Evolutionary conservation across 768 basidiomycete genomes (phyloP), one percentile per base, ranked within the genome.

Genomic region (Termitomyces sp.): DNA sequence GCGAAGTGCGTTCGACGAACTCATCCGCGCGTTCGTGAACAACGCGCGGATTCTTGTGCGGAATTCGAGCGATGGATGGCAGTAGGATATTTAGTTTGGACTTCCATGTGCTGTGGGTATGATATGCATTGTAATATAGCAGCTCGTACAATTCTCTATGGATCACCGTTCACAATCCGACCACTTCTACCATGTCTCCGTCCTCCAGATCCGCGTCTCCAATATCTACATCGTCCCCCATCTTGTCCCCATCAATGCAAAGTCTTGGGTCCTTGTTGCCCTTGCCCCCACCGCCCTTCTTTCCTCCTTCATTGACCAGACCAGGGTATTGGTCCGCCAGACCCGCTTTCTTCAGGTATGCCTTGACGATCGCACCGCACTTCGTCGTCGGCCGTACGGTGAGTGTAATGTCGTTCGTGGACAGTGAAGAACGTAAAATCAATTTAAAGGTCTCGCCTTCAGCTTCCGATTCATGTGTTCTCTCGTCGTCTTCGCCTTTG

Each of bases 1-100:
- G 67, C 82, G 84, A 28, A 81, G 77, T 62, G 86, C 86, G 6
- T 98, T 95, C 69, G 93, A 98, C 69, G 92, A 97, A 69, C 83
- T 97, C 59, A 86, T 99, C 47, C 86, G 91, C 50, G 92, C 91
- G 14, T 91, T 97, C 63, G 86, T 99, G 52, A 97, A 98, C 68
- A 95, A 97, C 63, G 86, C 92, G 4, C 81, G 97, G 61, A 94
- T 97, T 73, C 72, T 98, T 50, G 87, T 88, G 55, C 83, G 91
- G 65, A 97, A 96, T 72, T 82, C 84, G 5, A 76, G 64, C 47
- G 83, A 79, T n/a, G 75, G 75, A 30, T 84, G 79, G 81, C 72
- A 75, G 58, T 77, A 68, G 40, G 23, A 12, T 55, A 36, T 46
- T 32, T 12, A 20, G 3, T 20, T 43, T 54, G 26, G n/a, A 23